A percentile compares a stretch with the other conserved stretches of the same genome.
Evolutionary conservation across 352 stramenopile genomes (phyloP).

Genomic region (Phytophthora aleatoria): DNA sequence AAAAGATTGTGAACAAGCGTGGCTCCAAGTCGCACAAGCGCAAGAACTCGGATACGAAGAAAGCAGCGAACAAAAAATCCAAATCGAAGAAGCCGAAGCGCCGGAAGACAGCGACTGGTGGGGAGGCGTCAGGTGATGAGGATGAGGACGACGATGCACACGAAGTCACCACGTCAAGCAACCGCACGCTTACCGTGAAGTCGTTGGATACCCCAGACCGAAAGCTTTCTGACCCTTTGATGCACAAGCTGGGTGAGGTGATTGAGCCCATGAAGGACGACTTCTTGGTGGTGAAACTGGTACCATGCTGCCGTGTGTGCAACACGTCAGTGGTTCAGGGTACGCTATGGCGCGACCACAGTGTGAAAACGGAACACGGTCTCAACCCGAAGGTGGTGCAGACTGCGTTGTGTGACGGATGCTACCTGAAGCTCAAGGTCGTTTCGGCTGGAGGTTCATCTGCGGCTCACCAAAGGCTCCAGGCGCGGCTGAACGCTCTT

Average conservation of each 20-base stretch:
- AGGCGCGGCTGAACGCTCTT: constrained; percentile 56
- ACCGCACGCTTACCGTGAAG: constrained; percentile 41
- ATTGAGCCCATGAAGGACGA: constrained; percentile 92
- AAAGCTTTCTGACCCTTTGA: constrained; percentile 76
- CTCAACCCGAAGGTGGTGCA: constrained; percentile 73
- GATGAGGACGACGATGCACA: constrained; percentile 50
- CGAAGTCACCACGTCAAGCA: constrained; percentile 34
- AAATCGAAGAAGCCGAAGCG: constrained; percentile 84
- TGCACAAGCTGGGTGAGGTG: constrained; percentile 87
- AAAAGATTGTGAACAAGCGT: constrained; percentile 67
- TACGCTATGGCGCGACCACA: constrained; percentile 65
- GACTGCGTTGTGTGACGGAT: constrained; percentile 76
- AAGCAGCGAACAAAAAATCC: constrained; percentile 67
- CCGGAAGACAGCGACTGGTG: constrained; percentile 49
- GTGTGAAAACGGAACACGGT: constrained; percentile 63
- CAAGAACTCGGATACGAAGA: constrained; percentile 72
- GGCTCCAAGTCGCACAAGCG: constrained; percentile 57
- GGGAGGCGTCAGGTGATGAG: constrained; percentile 47
- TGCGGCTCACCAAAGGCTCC: constrained; percentile 45
- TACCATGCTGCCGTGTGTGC: constrained; percentile 84
- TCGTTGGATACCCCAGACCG: constrained; percentile 71
- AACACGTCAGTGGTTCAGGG: constrained; percentile 79
- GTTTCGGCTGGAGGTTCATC: constrained; percentile 34
- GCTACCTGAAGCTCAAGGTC: constrained; percentile 74
- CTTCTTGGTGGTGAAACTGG: constrained; percentile 87